Conservation (phyloP, 106 monocot genomes). For the Phalaenopsis aphrodite region DNA sequence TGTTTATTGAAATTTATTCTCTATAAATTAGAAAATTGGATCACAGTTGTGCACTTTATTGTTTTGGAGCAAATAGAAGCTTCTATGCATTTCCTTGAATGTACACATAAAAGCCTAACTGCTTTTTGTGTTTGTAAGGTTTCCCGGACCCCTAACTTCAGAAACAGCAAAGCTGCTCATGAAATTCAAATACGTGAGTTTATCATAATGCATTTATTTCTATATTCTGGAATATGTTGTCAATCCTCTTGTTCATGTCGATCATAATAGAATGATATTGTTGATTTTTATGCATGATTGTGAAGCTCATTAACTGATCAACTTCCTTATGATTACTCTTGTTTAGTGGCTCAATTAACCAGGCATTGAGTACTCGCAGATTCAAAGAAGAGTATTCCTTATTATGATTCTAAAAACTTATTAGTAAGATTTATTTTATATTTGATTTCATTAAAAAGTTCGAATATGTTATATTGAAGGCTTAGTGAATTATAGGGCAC, state of each 20-base stretch:
- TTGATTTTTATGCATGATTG: too few relatives aligned
- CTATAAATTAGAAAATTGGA: neutral
- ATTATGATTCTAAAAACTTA: neutral
- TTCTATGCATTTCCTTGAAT: neutral
- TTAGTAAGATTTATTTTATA: neutral
- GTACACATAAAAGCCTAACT: neutral
- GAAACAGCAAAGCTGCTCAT: slow-evolving; percentile 16
- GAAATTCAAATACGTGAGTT: slow-evolving; percentile 29
- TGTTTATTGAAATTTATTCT: neutral
- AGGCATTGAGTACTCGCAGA: neutral
- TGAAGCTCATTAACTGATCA: too few relatives aligned
- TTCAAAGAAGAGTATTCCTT: neutral
- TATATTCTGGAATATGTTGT: neutral
- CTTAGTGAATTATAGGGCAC: neutral
- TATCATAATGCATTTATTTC: neutral
- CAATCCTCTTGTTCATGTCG: neutral
- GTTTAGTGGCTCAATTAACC: neutral
- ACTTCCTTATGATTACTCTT: neutral
- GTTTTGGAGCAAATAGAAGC: neutral
- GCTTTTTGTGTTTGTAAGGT: slow-evolving; percentile 16
- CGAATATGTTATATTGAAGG: neutral
- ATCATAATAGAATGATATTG: neutral
- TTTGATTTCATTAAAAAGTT: neutral
- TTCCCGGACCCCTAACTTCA: slow-evolving; percentile 22
- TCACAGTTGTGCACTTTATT: neutral